These are phyloP conservation scores for Schizochytrium sp. DNA, from an alignment of 108 stramenopile species.

Conservation along the genomic window DNA sequence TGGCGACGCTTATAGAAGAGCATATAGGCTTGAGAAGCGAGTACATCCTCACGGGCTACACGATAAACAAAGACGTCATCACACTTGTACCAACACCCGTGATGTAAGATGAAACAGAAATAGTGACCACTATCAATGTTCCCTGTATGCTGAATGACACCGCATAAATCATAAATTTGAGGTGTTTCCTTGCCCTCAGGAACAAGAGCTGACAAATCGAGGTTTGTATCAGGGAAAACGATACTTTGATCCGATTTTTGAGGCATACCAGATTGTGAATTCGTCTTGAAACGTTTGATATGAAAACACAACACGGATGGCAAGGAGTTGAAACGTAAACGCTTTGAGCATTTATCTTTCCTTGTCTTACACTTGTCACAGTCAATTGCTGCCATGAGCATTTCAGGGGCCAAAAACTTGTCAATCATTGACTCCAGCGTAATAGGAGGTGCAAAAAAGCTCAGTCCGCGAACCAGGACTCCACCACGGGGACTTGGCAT, in stretches of 20 bases:
- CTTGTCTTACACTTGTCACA: not conserved
- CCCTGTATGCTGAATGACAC: constrained; percentile 49
- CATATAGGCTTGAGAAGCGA: constrained; percentile 36
- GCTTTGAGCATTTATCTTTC: constrained; percentile 52
- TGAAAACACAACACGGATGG: constrained; percentile 48
- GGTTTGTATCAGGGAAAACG: not conserved
- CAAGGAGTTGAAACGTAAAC: not conserved
- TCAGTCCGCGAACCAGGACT: constrained; percentile 39
- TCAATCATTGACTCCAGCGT: constrained; percentile 51
- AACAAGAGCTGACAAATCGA: not conserved
- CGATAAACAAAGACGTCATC: constrained; percentile 53
- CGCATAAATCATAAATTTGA: constrained; percentile 12
- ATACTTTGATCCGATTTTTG: constrained; percentile 55
- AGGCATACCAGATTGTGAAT: not conserved
- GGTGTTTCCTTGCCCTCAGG: not conserved
- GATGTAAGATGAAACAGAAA: constrained; percentile 50
- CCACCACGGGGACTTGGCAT: not conserved
- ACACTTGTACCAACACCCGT: constrained; percentile 41
- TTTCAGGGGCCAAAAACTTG: constrained; percentile 52
- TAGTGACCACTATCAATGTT: constrained; percentile 58
- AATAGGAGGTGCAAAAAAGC: constrained; percentile 45
- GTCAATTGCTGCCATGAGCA: constrained; percentile 45
- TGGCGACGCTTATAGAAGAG: constrained; percentile 14
- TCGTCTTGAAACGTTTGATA: constrained; percentile 53
- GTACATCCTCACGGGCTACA: constrained; percentile 3